Base-by-base conservation (phyloP, 495 filamentous ascomycete genomes). In the Daldinia caldariorum region DNA sequence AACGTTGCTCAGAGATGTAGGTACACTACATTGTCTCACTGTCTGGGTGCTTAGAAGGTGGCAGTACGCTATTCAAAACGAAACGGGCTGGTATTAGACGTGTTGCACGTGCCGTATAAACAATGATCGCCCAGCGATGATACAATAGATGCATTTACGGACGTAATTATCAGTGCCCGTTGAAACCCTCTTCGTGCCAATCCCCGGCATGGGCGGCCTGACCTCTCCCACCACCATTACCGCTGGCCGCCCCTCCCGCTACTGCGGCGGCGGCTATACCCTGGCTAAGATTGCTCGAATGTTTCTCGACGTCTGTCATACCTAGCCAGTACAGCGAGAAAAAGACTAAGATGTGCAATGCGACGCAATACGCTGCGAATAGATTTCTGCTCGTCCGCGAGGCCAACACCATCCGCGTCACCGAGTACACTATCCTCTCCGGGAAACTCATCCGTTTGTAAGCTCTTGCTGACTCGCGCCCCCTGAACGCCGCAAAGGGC, bases 291-390 rank as follows among this genome's bases (percentile, higher is more conserved):
- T 76, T 70, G 61, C 58, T 77, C 35, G 76, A 73, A 51, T 79
- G 78, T 57, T 73, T 70, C 31, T 83, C 81, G 31, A 75, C 78
- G 63, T 82, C 77, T 2, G 61, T 72, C 20, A 87, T 87, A 41
- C 92, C 93, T 77, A 92, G 87, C 88, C 90, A 92, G 76, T 93
- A 98, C 58, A 99, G 83, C 83, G 93, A 89, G 50, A 86, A 82
- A 72, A 98, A 93, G 1, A 97, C 89, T 29, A 98, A 79, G 53
- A 97, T 66, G 81, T 99, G 95, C 64, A 98, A 83, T 43, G 89
- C 91, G 16, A 97, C 83, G 77, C 93, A 97, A 77, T 99, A 99
- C 13, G 85, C 88, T n/a, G 94, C 96, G 78, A 99, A 99, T 47
- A 99, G 77, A 78, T 97, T 98, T 60, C 95, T 83, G 78, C 94